Percentiles rank a stretch among this genome's conserved stretches.
Conservation (phyloP, 2,329 filamentous ascomycete species). For the Fusarium solani-melongenae region DNA sequence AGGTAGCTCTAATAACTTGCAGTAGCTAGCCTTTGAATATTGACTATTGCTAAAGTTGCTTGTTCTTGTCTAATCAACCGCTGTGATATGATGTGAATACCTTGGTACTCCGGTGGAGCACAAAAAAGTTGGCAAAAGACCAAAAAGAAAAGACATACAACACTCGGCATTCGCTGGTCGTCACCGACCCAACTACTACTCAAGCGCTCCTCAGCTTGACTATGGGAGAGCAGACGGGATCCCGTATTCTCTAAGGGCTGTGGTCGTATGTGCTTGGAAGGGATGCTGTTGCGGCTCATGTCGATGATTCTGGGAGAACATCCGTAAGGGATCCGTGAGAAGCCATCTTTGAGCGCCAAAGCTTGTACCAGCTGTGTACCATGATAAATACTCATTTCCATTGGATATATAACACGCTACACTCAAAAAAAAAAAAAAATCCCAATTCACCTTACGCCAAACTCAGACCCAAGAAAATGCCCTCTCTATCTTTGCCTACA, state of each 20-base stretch:
- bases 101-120: background rate
- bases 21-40: background rate
- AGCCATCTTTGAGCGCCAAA: background rate
- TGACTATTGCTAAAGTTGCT: background rate
- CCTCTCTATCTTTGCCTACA: slow-evolving; percentile 21
- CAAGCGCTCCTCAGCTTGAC: slow-evolving; percentile 8
- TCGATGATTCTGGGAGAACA: background rate
- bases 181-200: background rate
- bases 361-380: background rate
- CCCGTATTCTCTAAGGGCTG: background rate
- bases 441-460: slow-evolving; percentile 18
- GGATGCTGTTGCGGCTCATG: background rate
- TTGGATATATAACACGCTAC: slow-evolving; percentile 41
- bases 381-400: slow-evolving; percentile 18
- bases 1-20: background rate
- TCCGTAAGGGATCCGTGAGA: background rate
- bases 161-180: slow-evolving; percentile 3
- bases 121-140: background rate
- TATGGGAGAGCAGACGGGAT: slow-evolving; percentile 9
- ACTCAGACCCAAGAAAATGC: background rate
- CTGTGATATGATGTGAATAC: background rate
- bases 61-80: background rate
- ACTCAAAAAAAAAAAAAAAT: background rate
- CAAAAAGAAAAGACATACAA: slow-evolving; percentile 1
- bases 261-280: background rate